Conservation (phyloP, 2,329 filamentous ascomycete species). For the Aspergillus unguis region DNA sequence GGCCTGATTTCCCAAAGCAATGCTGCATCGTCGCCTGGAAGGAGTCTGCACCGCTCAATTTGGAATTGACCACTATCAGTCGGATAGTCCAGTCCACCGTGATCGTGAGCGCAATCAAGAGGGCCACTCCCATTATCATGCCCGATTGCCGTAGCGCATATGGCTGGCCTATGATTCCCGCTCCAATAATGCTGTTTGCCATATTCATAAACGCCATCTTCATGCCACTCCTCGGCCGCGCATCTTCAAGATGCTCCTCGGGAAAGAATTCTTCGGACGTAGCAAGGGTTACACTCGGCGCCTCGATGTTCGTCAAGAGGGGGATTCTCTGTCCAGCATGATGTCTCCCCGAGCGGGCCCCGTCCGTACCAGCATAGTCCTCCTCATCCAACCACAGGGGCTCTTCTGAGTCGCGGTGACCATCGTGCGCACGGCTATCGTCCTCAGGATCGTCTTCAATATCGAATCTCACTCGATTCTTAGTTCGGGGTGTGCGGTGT, state of each 20-base stretch:
- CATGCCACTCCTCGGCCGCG: conserved; percentile 79
- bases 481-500: conserved; percentile 56
- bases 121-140: conserved; percentile 70
- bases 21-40: conserved; percentile 96
- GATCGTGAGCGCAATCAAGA: conserved; percentile 75
- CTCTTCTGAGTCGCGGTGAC: conserved; percentile 27
- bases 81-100: conserved; percentile 97
- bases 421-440: conserved; percentile 32
- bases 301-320: conserved; percentile 77
- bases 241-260: conserved; percentile 57
- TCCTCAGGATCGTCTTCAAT: conserved; percentile 33
- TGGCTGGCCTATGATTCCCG: conserved; percentile 75
- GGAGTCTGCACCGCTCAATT: conserved; percentile 86
- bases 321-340: conserved; percentile 57
- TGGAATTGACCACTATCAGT: conserved; percentile 95
- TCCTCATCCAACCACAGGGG: conserved; percentile 55
- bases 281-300: conserved; percentile 72
- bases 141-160: conserved; percentile 96
- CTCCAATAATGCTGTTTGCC: conserved; percentile 94
- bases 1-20: conserved; percentile 83
- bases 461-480: conserved; percentile 74
- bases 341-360: conserved; percentile 35
- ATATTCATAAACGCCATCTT: conserved; percentile 97
- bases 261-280: conserved; percentile 56
- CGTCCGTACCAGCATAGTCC: conserved; percentile 54